Base-by-base conservation (phyloP, 176 grass and related monocot species). In the Raddia guianensis region DNA sequence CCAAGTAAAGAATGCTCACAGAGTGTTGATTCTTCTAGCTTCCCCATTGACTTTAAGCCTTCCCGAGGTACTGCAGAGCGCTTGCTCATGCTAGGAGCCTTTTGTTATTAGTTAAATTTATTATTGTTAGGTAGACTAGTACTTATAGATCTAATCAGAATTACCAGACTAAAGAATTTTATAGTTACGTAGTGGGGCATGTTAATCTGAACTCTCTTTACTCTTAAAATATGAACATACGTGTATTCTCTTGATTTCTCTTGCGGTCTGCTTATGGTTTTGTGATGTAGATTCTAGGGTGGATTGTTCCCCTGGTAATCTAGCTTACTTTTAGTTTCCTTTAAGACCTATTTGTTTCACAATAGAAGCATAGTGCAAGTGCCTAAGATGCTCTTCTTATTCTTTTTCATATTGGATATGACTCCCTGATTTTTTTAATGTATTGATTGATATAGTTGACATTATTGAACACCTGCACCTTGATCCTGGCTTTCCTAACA, bases 61-160 rank as follows among this genome's bases (percentile, higher is more conserved):
- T 27, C 27, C 27, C 27, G 27, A 27, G 27, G 27, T 27, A 27
- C 27, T 27, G 27, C 27, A 1, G 64, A 59, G 20, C 37, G 53
- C 35, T 77, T 68, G 46, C 9, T 51, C 64, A 68, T 27, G 11
- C 42, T 58, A 19, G 47, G 32, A 69, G 60, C 13, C 11, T 61
- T 84, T 77, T 61, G 12, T 80, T 79, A 52, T 79, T 42, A 50
- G 27, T 27, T 60, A 60, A 52, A 77, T 70, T 33, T 1, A 49
- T 12, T 74, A 66, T 54, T 15, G 14, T 54, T 10, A 73, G 18
- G 3, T 77, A 35, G 35, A 4, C 50, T 50, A 55, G 49, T 6
- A 37, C 6, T 65, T 49, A 21, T 64, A 37, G 21, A 64, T 51
- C 7, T 49, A 11, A 37, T 37, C 13, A 35, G 15, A 6, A 12